Base-by-base conservation (phyloP, 768 basidiomycete genomes). In the Boletus fagicola region DNA sequence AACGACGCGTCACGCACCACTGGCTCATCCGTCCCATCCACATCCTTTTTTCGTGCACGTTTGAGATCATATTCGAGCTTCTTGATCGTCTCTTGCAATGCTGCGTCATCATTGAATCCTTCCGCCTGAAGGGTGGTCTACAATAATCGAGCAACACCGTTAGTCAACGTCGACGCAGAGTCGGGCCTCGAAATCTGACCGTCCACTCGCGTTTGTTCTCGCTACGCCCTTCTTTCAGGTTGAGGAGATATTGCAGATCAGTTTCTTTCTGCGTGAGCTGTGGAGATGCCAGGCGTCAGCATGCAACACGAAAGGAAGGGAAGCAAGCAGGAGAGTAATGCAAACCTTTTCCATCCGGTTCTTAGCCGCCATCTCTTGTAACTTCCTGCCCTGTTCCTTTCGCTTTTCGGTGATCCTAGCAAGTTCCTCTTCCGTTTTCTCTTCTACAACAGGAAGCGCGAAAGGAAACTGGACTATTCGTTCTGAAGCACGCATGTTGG, bases 381-480 rank as follows among this genome's bases (percentile, higher is more conserved):
- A 70, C 66, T 92, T 86, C 54, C 83, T 80, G 0, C 93, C 94
- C 65, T 94, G 90, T 72, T 98, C 95, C 67, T 82, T 86, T 54
- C 89, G 76, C 70, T 84, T 87, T 72, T 98, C 94, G 1, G 87
- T 77, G 38, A 86, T 81, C 36, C 84, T 80, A 5, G 85, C 82
- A 0, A 97, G 71, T 67, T 98, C 94, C 64, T 98, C 96, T 61
- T 95, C 92, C 0, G 91, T 88, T 74, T 95, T 97, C 70, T 94
- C 92, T 40, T 92, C 88, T 1, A 79, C 72, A 1, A 81, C 79
- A 4, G 83, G 74, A 15, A 76, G 62, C 0, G 82, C 74, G 66
- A 85, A 98, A 0, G 96, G 95, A 68, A 98, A 98, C 68, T 98
- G 95, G 33, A 97, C 74, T 56, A 95, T 81, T 15, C 83, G 83